Evolutionary conservation across 768 basidiomycete species (phyloP).

Genomic region (Russula sp.): DNA sequence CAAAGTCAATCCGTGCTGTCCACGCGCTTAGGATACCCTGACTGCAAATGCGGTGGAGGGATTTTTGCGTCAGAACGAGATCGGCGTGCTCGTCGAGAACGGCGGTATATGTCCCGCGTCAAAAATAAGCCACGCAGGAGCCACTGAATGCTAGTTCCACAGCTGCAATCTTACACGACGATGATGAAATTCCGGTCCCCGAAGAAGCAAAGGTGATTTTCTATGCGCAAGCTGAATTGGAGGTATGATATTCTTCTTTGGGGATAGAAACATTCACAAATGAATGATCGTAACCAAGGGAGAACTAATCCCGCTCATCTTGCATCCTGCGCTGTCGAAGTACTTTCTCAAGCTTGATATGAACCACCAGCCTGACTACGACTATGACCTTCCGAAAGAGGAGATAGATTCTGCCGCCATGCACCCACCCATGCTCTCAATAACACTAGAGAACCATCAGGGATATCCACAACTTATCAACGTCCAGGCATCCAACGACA

Average conservation of each 20-base stretch:
- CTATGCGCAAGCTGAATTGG: slow-evolving; percentile 12
- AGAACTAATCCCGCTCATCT: slow-evolving; percentile 10
- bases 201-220: slow-evolving; percentile 9
- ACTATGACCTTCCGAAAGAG: slow-evolving; percentile 10
- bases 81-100: slow-evolving; percentile 8
- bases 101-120: not conserved
- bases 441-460: slow-evolving; percentile 12
- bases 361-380: slow-evolving; percentile 7
- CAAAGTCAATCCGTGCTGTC: not conserved
- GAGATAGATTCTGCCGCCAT: slow-evolving; percentile 4
- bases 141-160: not conserved
- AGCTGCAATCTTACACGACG: slow-evolving; percentile 10
- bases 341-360: slow-evolving; percentile 16
- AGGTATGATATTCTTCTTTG: not conserved
- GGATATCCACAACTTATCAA: slow-evolving; percentile 12
- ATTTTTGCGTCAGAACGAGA: slow-evolving; percentile 12
- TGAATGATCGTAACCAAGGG: not conserved
- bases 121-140: not conserved
- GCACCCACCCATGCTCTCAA: slow-evolving; percentile 6
- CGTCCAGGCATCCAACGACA: not conserved
- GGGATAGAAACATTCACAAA: not conserved
- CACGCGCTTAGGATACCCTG: slow-evolving; percentile 4
- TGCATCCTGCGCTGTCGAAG: slow-evolving; percentile 13
- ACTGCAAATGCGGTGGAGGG: slow-evolving; percentile 12
- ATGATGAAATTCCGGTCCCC: not conserved